These are phyloP conservation scores for Fraxinus sp. DNA, from an alignment of 305 asterid genomes.

Conservation along the genomic window DNA sequence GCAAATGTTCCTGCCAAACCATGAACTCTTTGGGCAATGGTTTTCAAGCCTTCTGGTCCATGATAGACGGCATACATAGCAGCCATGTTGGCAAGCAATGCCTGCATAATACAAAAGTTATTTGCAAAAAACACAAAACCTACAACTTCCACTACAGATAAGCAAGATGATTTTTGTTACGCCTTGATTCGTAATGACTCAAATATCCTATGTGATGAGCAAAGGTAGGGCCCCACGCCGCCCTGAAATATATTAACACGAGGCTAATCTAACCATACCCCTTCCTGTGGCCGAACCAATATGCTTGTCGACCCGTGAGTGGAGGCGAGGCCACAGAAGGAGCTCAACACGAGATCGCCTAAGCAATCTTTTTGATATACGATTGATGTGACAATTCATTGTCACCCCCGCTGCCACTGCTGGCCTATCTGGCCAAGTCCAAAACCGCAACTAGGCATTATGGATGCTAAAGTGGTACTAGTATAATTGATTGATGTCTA, in stretches of 20 bases:
- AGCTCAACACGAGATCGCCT: neutral
- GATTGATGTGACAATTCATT: neutral
- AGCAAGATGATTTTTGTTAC: neutral
- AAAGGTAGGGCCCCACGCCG: neutral
- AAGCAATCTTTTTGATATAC: neutral
- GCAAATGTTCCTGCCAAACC: slow-evolving; percentile 85
- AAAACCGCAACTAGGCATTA: neutral
- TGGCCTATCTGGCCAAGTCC: neutral
- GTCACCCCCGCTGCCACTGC: neutral
- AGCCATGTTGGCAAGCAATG: slow-evolving; percentile 98
- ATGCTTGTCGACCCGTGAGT: neutral
- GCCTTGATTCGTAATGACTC: neutral
- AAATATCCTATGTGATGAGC: neutral
- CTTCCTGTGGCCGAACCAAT: neutral
- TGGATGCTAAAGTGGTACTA: neutral
- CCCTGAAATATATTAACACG: neutral
- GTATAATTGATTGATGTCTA: neutral
- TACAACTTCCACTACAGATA: neutral
- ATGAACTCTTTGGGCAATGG: slow-evolving; percentile 85
- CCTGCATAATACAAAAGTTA: slow-evolving; percentile 38
- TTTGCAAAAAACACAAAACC: neutral
- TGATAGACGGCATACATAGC: slow-evolving; percentile 89
- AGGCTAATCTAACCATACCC: neutral
- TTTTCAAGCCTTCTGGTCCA: slow-evolving; percentile 85
- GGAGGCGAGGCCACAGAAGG: neutral